Percentiles rank a stretch among this genome's conserved stretches.
Conservation (phyloP, 164 flowering plant species). For the Platanus orientalis region DNA sequence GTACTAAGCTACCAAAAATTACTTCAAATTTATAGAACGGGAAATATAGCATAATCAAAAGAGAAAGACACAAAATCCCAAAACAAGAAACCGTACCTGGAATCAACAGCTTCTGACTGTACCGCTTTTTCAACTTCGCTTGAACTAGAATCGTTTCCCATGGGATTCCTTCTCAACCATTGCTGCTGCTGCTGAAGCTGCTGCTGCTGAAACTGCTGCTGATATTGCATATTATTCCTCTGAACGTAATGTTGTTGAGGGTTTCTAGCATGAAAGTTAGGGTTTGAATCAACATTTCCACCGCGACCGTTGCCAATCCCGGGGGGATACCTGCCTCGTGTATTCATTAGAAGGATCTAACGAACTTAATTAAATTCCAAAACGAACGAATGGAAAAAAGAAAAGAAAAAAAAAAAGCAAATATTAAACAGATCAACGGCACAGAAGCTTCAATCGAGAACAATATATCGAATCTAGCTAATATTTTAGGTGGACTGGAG, state of each 20-base stretch:
- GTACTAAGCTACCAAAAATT: background rate
- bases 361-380: background rate
- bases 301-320: conserved; percentile 73
- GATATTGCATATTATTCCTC: conserved; percentile 39
- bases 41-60: background rate
- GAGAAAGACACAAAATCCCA: background rate
- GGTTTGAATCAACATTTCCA: conserved; percentile 39
- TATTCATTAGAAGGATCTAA: conserved; percentile 35
- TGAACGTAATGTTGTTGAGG: conserved; percentile 68
- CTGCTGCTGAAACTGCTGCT: conserved; percentile 13
- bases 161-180: conserved; percentile 68
- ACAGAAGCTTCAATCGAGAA: conserved; percentile 1
- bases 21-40: background rate
- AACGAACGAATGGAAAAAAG: background rate
- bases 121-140: conserved; percentile 89
- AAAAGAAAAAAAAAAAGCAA: background rate
- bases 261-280: conserved; percentile 45
- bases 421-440: background rate
- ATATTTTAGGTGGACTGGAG: background rate
- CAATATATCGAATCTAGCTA: background rate
- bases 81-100: conserved; percentile 50
- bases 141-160: conserved; percentile 37
- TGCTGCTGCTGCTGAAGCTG: conserved; percentile 60
- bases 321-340: conserved; percentile 81
- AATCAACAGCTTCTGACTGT: conserved; percentile 67